Evolutionary conservation across 768 basidiomycete genomes (phyloP).

Genomic region (Candolleomyces aberdarensis): DNA sequence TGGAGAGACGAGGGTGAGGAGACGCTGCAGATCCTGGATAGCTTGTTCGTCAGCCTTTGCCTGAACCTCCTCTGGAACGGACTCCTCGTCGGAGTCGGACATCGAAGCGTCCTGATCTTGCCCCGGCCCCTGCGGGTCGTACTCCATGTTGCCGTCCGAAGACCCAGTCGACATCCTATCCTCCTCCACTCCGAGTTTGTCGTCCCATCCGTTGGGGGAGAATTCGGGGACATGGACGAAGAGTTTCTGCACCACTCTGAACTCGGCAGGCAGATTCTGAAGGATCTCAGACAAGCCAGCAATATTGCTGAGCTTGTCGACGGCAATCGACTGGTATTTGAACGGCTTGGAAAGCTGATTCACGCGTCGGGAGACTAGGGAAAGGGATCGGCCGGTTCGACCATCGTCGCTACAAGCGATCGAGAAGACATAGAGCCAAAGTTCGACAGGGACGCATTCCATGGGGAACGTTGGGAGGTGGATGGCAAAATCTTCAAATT

Average conservation of each 20-base stretch:
- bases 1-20: background rate
- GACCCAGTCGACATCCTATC: no score
- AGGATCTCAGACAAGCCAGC: conserved; percentile 25
- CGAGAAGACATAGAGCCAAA: conserved; percentile 41
- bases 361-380: conserved; percentile 38
- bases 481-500: no score
- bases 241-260: conserved; percentile 39
- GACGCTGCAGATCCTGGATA: background rate
- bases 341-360: conserved; percentile 34
- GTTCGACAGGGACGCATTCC: conserved; percentile 39
- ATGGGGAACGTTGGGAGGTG: conserved; percentile 15
- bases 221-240: conserved; percentile 36
- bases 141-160: no score
- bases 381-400: conserved; percentile 32
- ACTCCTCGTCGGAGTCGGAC: no score
- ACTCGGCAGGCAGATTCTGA: conserved; percentile 29
- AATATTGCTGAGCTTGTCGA: conserved; percentile 27
- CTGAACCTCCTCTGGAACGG: no score
- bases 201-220: background rate
- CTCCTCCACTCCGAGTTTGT: background rate
- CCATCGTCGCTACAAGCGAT: conserved; percentile 43
- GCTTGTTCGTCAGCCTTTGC: background rate
- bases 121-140: no score
- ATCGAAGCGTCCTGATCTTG: no score
- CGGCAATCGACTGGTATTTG: conserved; percentile 38